Evolutionary conservation across 2,329 filamentous ascomycete genomes (phyloP), one percentile per base, ranked within the genome.

Genomic region (Penicillium sp.): DNA sequence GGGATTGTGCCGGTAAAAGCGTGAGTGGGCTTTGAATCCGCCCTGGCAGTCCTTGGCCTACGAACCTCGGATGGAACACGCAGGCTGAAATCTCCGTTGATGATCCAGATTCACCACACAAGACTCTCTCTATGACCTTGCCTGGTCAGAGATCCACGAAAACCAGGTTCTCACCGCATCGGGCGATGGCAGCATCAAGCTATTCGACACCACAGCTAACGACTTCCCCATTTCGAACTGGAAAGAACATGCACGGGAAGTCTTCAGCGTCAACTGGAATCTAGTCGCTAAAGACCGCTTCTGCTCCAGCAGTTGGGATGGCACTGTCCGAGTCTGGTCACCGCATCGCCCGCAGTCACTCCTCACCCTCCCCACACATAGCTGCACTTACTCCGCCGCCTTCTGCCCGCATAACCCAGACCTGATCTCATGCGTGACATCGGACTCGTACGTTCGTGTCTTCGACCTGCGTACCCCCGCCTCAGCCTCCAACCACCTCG

Each of bases 111-210:
- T 92, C 75, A 92, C 96, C 66, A 98, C 93, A 9, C 95, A 97
- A 75, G 93, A 98, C 71, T 88, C 91, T 39, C 86, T 97, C 57
- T 98, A 95, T 72, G 93, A 98, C 72, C 78, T 93, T 46, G 82
- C 91, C 24, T 97, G 93, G 90, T 95, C 90, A 15, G 93, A 98
- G 75, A 82, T 89, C 59, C 91, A 98, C 75, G 92, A 96, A 75
- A 95, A 93, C 72, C 93, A 98, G 74, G 77, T 96, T 44, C 80
- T 95, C 18, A 86, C 87, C 1, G 91, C 90, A 0, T 91, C 88
- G 59, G 93, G 93, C 56, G 93, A 98, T 73, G 93, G 93, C 47
- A 92, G 88, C 47, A 81, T 98, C 64, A 96, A 96, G 74, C 82
- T 98, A 41, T 98, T 93, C 71, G 93, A 98, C 72, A 81, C 91